phyloP scores from a whole-genome alignment of 768 basidiomycete genomes.

The Podaxis rugospora region DNA sequence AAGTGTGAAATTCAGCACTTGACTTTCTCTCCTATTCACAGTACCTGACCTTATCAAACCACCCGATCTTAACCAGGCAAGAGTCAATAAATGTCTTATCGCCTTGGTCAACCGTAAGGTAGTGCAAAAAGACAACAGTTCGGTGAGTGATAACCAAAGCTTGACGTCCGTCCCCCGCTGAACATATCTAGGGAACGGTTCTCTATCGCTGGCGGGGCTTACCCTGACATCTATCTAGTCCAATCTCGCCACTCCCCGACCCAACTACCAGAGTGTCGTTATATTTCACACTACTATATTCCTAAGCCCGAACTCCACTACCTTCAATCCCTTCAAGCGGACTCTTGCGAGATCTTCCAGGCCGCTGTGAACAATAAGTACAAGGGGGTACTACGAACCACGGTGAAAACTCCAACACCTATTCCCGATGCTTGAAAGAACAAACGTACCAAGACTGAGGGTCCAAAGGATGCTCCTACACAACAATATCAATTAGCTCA shows the following conservation, averaged over 20 bases:
- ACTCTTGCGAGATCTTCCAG: not conserved
- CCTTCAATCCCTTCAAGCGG: not conserved
- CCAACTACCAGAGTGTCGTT: not conserved
- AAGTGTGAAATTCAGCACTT: not conserved
- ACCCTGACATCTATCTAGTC: constrained; percentile 11
- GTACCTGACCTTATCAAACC: constrained; percentile 74
- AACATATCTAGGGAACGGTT: constrained; percentile 45
- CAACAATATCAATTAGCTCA: not conserved
- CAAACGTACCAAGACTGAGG: not conserved
- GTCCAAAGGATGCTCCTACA: not conserved
- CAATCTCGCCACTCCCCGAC: no score
- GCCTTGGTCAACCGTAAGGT: constrained; percentile 86
- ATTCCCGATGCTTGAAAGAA: not conserved
- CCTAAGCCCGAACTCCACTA: not conserved
- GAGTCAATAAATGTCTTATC: constrained; percentile 92
- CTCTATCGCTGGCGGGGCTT: constrained; percentile 63
- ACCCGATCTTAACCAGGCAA: constrained; percentile 83
- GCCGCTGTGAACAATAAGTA: not conserved
- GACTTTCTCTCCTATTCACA: constrained; percentile 22
- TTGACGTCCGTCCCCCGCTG: not conserved
- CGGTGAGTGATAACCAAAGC: constrained; percentile 33
- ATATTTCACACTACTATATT: not conserved
- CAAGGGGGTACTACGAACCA: not conserved
- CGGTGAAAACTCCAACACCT: constrained; percentile 4
- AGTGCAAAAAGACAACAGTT: constrained; percentile 68